Base-by-base conservation (phyloP, 2,329 filamentous ascomycete species). In the Rhinocladiella similis region DNA sequence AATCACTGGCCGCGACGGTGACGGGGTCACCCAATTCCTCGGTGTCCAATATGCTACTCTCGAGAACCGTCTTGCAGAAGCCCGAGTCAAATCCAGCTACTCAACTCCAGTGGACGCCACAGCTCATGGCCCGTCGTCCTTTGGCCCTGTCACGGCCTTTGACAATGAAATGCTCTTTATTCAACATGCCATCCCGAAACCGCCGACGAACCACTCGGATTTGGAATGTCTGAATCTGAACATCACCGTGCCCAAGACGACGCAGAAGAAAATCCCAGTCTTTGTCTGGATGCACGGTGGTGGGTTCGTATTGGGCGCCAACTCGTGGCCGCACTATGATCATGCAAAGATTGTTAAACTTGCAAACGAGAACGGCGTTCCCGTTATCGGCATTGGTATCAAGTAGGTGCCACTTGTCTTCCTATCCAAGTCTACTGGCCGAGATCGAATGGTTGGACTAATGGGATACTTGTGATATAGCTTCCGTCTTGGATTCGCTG, bases 211-310 rank as follows among this genome's bases (percentile, higher is more conserved):
- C 1, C 70, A 75, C 50, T 81, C 77, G 10, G 80, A 80, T 19
- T 61, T 74, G 2, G 75, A 82, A 48, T 76, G 80, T 29, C 67
- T 84, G 20, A 81, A 80, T 47, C 66, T 83, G 16, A 82, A 82
- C 57, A 76, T 83, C 47, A 76, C 77, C 0, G 70, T 77, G 0
- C 80, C 80, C 1, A 57, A 63, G 5, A 70, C 56, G 59, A 29
- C 80, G 0, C 68, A 63, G 0, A 63, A 62, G 1, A 81, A 81
- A 36, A 83, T 81, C 79, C 82, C 82, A 1, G 74, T 80, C 6
- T 76, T 80, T 65, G 63, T 85, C 3, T 85, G 82, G 66, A 81
- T 77, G 61, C 82, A 85, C 62, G 82, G 82, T 3, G 82, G 82
- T 1, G 82, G 81, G 3, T 84, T 81, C 79, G 80, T 83, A 1